Evolutionary conservation across 257 asterid species (phyloP), one percentile per base, ranked within the genome.

Genomic region (Jacaranda copaia): DNA sequence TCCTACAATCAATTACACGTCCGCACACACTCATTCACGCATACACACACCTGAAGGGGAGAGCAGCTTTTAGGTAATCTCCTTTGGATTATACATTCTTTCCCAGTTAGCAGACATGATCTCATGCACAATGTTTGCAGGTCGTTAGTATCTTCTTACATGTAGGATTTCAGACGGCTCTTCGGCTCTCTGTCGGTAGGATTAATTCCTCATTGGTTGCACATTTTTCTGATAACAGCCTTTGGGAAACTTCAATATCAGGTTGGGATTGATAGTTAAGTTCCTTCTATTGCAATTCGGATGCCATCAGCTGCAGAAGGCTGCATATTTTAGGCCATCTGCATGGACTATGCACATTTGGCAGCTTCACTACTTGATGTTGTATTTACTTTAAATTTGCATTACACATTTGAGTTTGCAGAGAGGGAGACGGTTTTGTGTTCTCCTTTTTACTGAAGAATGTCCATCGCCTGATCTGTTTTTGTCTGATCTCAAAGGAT

Each of bases 351-450:
- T 68, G 59, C 10, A 51, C 20, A 42, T 1, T 12, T 82, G 77
- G 73, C 48, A 72, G 32, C 32, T 25, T 40, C 8, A 40, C 8
- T 40, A 40, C 7, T 40, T 40, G 45, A 40, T 40, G 7, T 40
- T 40, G 32, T 25, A 25, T 25, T 25, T 25, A 25, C 32, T 25
- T 25, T 25, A 25, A 0, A 25, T 25, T 25, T 25, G 32, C 32
- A 0, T 25, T 25, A 25, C 32, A 25, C 32, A 25, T 52, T 52
- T 4, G 6, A 52, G 58, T 52, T 12, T 52, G 58, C 3, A 12
- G 58, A 13, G 67, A 70, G 40, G 88, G 90, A 90, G 91, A 84
- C 84, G 70, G 84, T 88, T 89, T 89, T 85, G 84, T 88, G 87
- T 80, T 86, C 92, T 88, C 86, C 90, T 80, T 20, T 40, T 48